Percentiles rank a stretch among this genome's conserved stretches.
phyloP scores from a whole-genome alignment of 345 rosid species.

The Iberis pinnata region DNA sequence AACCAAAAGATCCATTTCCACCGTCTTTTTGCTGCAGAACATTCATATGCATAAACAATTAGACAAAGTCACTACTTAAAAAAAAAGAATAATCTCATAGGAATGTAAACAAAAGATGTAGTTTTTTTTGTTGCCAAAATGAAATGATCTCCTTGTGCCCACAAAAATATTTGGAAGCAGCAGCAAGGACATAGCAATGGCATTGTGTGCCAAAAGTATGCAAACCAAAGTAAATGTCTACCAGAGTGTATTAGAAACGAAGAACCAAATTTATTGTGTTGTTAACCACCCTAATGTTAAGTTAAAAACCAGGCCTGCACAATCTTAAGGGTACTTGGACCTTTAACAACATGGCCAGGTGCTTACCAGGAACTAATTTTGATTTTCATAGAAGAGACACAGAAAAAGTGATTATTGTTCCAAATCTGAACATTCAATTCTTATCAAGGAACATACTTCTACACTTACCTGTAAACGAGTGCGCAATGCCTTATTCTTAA shows the following conservation, averaged over 20 bases:
- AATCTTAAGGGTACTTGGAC: conserved; percentile 4
- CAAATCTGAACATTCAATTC: conserved; percentile 4
- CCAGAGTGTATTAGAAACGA: not conserved
- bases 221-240: conserved; percentile 4
- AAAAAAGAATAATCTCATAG: not conserved
- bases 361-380: conserved; percentile 10
- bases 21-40: conserved; percentile 54
- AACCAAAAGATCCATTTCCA: conserved; percentile 48
- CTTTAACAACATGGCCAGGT: not conserved
- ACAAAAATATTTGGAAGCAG: conserved; percentile 9
- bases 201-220: no score
- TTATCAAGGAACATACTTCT: conserved; percentile 10
- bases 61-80: not conserved
- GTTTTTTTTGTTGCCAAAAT: not conserved
- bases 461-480: conserved; percentile 63
- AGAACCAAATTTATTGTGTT: not conserved
- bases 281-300: conserved; percentile 5
- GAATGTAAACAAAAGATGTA: not conserved
- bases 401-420: not conserved
- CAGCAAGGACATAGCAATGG: conserved; percentile 6
- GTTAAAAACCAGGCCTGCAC: not conserved
- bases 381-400: conserved; percentile 10
- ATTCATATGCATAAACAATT: conserved; percentile 18
- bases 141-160: conserved; percentile 12
- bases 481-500: conserved; percentile 79